Evolutionary conservation across 257 asterid genomes (phyloP), one percentile per base, ranked within the genome.

Genomic region (Knoxia roxburghii): DNA sequence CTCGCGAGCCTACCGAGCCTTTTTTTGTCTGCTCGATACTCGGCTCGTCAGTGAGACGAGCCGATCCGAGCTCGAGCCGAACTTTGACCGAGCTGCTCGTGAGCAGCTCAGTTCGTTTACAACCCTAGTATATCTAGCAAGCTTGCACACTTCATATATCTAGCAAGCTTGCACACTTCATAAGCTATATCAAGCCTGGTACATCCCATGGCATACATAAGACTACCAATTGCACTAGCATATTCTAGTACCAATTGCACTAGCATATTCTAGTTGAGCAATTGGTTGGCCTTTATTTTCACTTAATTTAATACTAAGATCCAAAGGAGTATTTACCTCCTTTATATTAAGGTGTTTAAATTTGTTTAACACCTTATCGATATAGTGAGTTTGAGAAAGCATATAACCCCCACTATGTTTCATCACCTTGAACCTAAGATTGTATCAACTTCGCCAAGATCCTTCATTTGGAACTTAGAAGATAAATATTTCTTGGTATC

Each of bases 401-500:
- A 14, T 15, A 53, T 21, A 53, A 7, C 5, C 15, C 18, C 33
- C 32, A 51, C 20, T 23, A 53, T 53, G 4, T 14, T 23, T 53
- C 9, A 1, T 53, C 4, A 6, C 32, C 5, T 53, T 53, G 0
- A 53, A 0, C 32, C 18, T 24, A 53, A 53, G 32, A 53, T 53
- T 21, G 33, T 53, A 53, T 53, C 59, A 7, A 53, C 32, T 14
- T 53, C 33, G 9, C 59, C 32, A 53, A 41, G 21, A 65, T 41
- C 27, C 32, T 46, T 48, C 69, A 65, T 65, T 21, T 41, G 17
- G 21, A 65, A 65, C 15, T 49, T 13, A 12, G 57, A 64, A 20
- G 58, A 17, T 0, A 65, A 10, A 48, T 65, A 46, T 21, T 65
- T 65, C 45, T 65, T 65, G 5, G 58, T 48, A 3, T 48, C 69